Evolutionary conservation across 1,284 basidiomycete genomes (phyloP), one percentile per base, ranked within the genome.

Genomic region (Pseudozyma hubeiensis): DNA sequence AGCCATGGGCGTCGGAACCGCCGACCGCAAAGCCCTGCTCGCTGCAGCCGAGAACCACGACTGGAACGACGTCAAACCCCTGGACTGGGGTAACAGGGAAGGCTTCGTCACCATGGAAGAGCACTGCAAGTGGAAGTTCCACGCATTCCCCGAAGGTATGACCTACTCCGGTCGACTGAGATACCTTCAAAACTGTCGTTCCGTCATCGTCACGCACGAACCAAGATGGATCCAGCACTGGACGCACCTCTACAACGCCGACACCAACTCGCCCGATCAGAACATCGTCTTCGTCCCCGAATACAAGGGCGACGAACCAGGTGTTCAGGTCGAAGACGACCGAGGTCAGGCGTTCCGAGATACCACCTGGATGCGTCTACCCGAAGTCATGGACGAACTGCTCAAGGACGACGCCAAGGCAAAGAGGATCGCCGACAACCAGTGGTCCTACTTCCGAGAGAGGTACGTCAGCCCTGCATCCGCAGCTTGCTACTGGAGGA

Each of bases 91-190:
- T 11, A 62, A 68, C 19, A n/a, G 46, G 1, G n/a, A 71, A 24
- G 54, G 52, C 1, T 61, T 62, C 13, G 65, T 80, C 1, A 46
- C 68, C 4, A 82, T 82, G 78, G 75, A 72, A 41, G 80, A 81
- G 49, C 80, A 82, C 51, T 81, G 80, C 64, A 72, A 70, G 44
- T 81, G 75, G 75, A 82, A 82, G 58, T 82, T 77, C 64, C 80
- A 81, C 45, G 80, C 75, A 6, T 81, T 80, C 33, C 75, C 80
- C 1, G 80, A 82, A 55, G 80, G 80, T 16, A 79, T 81, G 67
- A 80, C 80, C 29, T 82, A 82, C 55, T 75, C 70, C 6, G 80
- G 80, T 7, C 56, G 80, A 7, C 44, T 82, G 31, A 63, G 79
- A 6, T 82, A 82, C 53, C 63, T 82, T 7, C 80, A 82, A 41